Conservation (phyloP, 768 basidiomycete species). For the Trametes elegans region DNA sequence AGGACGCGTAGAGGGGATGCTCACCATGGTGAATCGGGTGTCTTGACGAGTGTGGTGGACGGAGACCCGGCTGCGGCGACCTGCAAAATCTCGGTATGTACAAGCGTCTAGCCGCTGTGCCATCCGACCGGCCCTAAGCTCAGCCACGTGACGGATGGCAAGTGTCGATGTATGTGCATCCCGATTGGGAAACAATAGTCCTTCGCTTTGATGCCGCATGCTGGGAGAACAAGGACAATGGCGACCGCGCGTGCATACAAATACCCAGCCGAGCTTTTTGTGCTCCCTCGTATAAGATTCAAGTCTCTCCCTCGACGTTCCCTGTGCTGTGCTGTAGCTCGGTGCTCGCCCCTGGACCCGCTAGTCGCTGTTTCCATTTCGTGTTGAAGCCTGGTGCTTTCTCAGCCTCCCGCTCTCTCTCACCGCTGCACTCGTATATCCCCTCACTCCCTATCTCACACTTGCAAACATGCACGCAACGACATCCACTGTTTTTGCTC, state of each 20-base stretch:
- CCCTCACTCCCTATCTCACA: neutral
- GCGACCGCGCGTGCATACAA: neutral
- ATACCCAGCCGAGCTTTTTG: slow-evolving; percentile 1
- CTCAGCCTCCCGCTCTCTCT: slow-evolving; percentile 4
- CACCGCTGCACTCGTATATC: slow-evolving; percentile 13
- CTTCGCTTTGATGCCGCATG: neutral
- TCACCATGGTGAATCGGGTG: slow-evolving; percentile 38
- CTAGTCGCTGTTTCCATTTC: neutral
- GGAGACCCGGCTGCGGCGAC: slow-evolving; percentile 21
- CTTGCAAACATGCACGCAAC: neutral
- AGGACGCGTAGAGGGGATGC: slow-evolving; percentile 16
- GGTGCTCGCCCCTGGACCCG: slow-evolving; percentile 7
- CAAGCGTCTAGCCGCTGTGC: slow-evolving; percentile 4
- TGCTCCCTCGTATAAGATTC: neutral
- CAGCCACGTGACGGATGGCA: slow-evolving; percentile 3
- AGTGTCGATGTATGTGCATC: neutral
- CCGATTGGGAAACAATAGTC: slow-evolving; percentile 19
- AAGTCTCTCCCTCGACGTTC: neutral
- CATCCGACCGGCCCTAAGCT: slow-evolving; percentile 13
- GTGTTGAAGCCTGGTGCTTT: slow-evolving; percentile 31
- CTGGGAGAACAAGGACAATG: slow-evolving; percentile 15
- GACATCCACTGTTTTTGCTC: slow-evolving; percentile 1
- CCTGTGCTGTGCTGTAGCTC: slow-evolving; percentile 13
- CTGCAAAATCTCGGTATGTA: slow-evolving; percentile 1
- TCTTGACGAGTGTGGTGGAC: slow-evolving; percentile 29